Conservation (phyloP, 169 alveolate species). For the Plasmodium reichenowi region DNA sequence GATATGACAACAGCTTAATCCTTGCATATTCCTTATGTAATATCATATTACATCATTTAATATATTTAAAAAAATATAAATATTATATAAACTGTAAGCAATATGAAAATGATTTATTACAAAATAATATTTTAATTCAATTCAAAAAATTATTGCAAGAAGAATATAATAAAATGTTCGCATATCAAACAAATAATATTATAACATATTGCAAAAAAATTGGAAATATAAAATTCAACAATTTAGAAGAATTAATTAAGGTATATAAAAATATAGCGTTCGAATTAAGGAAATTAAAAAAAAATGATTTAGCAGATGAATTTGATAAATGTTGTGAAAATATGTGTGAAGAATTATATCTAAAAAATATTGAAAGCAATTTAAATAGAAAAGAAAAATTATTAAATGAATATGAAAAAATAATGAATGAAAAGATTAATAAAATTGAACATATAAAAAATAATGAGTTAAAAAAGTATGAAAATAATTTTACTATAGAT, state of each 20-base stretch:
- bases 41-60: constrained; percentile 51
- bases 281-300: constrained; percentile 49
- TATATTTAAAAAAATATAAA: constrained; percentile 50
- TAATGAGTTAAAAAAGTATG: constrained; percentile 30
- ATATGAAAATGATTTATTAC: constrained; percentile 63
- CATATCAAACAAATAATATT: constrained; percentile 71
- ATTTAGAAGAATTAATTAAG: constrained; percentile 62
- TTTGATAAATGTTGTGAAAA: constrained; percentile 76
- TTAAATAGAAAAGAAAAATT: constrained; percentile 45
- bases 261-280: constrained; percentile 66
- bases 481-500: constrained; percentile 20
- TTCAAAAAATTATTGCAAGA: constrained; percentile 63
- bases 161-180: constrained; percentile 74
- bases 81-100: constrained; percentile 41
- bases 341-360: constrained; percentile 75
- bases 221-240: constrained; percentile 42
- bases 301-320: constrained; percentile 52
- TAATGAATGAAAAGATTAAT: constrained; percentile 52
- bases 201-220: constrained; percentile 53
- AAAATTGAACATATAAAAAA: constrained; percentile 36
- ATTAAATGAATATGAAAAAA: constrained; percentile 47
- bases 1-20: constrained; percentile 19
- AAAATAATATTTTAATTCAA: constrained; percentile 47
- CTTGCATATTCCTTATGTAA: constrained; percentile 70
- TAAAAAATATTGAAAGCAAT: constrained; percentile 51